Evolutionary conservation across 2,329 filamentous ascomycete genomes (phyloP).

Genomic region (Triangularia verruculosa): DNA sequence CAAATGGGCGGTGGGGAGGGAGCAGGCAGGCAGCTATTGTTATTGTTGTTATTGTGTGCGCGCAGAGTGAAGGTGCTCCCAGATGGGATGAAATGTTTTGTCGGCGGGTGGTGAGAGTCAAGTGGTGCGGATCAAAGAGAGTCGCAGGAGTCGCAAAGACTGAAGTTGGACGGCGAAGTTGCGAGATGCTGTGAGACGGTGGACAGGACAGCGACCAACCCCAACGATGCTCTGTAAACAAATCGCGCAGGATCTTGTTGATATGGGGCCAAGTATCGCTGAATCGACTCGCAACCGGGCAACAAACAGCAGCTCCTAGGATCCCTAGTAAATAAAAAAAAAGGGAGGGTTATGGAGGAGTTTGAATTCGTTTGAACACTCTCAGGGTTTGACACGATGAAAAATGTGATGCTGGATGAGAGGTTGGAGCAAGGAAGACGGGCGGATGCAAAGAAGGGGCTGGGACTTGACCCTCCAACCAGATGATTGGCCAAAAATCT

Average conservation of each 20-base stretch:
- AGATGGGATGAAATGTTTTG: neutral
- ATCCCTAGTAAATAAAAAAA: conserved; percentile 4
- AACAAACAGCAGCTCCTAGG: conserved; percentile 21
- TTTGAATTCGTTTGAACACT: neutral
- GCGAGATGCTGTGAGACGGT: neutral
- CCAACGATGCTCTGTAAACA: neutral
- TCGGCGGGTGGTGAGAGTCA: neutral
- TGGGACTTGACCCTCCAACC: conserved; percentile 11
- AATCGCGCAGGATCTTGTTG: conserved; percentile 18
- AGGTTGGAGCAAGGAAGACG: conserved; percentile 21
- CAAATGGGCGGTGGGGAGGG: neutral
- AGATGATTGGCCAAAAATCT: neutral
- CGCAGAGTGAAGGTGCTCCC: neutral
- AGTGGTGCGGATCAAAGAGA: neutral
- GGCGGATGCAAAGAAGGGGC: conserved; percentile 25
- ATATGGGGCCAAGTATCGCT: neutral
- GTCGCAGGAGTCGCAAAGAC: neutral
- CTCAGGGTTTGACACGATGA: conserved; percentile 1
- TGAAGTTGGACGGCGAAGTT: neutral
- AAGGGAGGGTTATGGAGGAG: neutral
- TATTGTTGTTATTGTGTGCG: neutral
- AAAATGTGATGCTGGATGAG: conserved; percentile 10
- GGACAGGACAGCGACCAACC: no score
- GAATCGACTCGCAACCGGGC: conserved; percentile 7
- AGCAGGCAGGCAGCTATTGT: neutral